These are phyloP conservation scores for Naganishia albida DNA, from an alignment of 1,284 basidiomycete genomes.

Conservation along the genomic window DNA sequence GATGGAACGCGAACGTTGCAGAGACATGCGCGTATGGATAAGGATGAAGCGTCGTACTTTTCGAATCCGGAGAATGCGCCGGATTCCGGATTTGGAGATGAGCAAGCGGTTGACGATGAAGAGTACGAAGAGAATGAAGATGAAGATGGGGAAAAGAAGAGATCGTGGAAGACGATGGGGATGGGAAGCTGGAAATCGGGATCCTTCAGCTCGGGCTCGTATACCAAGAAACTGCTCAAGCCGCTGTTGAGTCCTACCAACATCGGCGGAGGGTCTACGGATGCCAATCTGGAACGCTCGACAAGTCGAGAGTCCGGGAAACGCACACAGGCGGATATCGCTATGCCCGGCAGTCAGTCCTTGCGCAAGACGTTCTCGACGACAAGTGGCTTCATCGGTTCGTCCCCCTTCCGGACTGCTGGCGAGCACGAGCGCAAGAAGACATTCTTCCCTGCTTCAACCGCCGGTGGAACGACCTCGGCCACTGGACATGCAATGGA, in stretches of 20 bases:
- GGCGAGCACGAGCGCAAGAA: conserved; percentile 41
- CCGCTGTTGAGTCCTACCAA: conserved; percentile 34
- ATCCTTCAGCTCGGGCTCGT: conserved; percentile 24
- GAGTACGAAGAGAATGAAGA: conserved; percentile 34
- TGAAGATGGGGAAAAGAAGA: conserved; percentile 34
- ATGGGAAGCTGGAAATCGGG: conserved; percentile 43
- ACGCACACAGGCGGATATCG: conserved; percentile 6
- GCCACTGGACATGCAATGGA: conserved; percentile 6
- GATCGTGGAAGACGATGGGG: conserved; percentile 39
- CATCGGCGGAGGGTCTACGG: conserved; percentile 37
- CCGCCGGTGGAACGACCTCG: conserved; percentile 14
- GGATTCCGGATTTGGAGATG: conserved; percentile 31
- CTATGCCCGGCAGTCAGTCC: conserved; percentile 40
- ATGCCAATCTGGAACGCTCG: conserved; percentile 29
- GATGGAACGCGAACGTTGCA: conserved; percentile 34
- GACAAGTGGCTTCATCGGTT: conserved; percentile 45
- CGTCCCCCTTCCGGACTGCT: conserved; percentile 48
- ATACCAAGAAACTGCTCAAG: conserved; percentile 47
- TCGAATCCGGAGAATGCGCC: conserved; percentile 9
- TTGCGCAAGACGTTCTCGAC: conserved; percentile 50
- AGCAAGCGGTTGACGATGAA: conserved; percentile 35
- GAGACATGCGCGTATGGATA: conserved; percentile 35
- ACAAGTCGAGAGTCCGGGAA: conserved; percentile 8
- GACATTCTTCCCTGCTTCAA: conserved; percentile 40
- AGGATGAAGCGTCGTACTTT: conserved; percentile 23